Evolutionary conservation across 2,329 filamentous ascomycete species (phyloP), one percentile per base, ranked within the genome.

Genomic region (Paraconiothyrium sp.): DNA sequence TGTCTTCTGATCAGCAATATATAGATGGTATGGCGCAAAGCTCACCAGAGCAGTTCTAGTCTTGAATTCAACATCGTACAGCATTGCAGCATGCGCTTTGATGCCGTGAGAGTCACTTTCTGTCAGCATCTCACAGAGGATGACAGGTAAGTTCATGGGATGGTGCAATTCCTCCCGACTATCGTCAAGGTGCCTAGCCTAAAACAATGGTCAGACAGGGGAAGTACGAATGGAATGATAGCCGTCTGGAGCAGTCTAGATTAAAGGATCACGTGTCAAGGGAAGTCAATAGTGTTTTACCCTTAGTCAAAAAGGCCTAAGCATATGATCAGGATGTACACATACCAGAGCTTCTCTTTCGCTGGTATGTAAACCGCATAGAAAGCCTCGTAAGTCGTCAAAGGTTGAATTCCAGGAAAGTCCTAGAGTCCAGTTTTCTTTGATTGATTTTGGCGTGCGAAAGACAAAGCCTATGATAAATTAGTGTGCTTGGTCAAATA

Each of bases 51-150:
- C 46, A 52, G 48, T 58, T 3, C 27, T 47, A 14, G 56, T 58
- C 14, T 52, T 47, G 16, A 58, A 24, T 52, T 58, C 47, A 10
- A 58, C 37, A 9, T 5, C 22, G 20, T 39, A 58, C 16, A 58
- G 56, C 22, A 16, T 58, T 3, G 22, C 7, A 20, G 56, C 48
- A 39, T 58, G 48, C n/a, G 6, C 5, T 32, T 52, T 58, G 44
- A 58, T 35, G 20, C 48, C 41, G n/a, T 41, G 16, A 10, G 48
- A 51, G 9, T 58, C 56, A 27, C 3, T 32, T 11, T 50, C 47
- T 11, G 56, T 58, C 13, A 50, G 22, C 56, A 58, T 58, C 32
- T 58, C 56, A 39, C 56, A 58, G 11, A 58, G 56, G 9, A 52
- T 58, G 2, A 58, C 11, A n/a, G 56, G 56, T n/a, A 58, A 27